phyloP scores from a whole-genome alignment of 768 basidiomycete genomes.

The Auricularia sp. region DNA sequence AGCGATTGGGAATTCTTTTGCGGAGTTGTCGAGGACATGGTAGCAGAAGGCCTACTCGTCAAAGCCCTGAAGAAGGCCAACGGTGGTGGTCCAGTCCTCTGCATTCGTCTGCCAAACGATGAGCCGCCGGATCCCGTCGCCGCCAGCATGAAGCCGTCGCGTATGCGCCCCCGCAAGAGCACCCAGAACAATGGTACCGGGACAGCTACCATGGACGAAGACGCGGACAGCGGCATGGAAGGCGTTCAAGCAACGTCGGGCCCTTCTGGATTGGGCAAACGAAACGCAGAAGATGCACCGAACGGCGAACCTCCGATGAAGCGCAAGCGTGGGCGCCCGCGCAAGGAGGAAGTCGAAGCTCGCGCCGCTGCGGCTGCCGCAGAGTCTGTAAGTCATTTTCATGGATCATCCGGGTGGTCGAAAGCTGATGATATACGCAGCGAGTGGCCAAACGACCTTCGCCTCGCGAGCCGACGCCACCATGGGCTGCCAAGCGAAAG shows the following conservation, averaged over 20 bases:
- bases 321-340: constrained; percentile 20
- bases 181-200: neutral
- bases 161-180: neutral
- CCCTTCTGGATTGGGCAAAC: neutral
- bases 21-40: neutral
- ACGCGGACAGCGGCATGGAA: neutral
- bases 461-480: neutral
- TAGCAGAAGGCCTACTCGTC: neutral
- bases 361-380: neutral
- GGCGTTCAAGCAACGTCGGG: neutral
- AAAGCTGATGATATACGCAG: neutral
- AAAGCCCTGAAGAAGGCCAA: neutral
- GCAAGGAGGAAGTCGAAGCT: constrained; percentile 19
- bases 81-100: neutral
- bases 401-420: neutral
- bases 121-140: neutral
- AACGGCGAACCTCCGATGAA: constrained; percentile 10
- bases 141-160: neutral
- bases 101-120: neutral
- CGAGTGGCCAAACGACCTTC: neutral
- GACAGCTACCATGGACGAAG: neutral
- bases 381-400: neutral
- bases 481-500: neutral
- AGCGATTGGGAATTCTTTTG: neutral
- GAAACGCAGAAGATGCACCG: neutral